These are phyloP conservation scores for Lecanoromycetidae sp. DNA, from an alignment of 2,329 filamentous ascomycete genomes.

Conservation along the genomic window DNA sequence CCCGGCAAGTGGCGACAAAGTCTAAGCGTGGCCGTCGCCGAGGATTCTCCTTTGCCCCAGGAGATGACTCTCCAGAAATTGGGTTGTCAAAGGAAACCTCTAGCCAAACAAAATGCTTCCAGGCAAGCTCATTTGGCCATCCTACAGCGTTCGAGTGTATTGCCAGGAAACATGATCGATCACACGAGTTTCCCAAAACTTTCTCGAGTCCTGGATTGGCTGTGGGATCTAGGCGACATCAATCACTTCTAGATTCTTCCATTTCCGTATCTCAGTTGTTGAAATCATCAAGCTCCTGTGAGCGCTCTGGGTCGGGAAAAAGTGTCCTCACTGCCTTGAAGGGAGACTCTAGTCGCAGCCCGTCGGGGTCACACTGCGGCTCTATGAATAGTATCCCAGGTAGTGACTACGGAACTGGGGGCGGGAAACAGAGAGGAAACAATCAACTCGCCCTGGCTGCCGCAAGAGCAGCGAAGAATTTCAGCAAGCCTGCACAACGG, in stretches of 20 bases:
- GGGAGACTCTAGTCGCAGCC: neutral
- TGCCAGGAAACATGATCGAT: neutral
- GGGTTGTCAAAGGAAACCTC: neutral
- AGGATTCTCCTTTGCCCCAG: conserved; percentile 3
- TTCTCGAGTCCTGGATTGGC: too few relatives aligned
- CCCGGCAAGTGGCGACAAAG: neutral
- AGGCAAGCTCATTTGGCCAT: neutral
- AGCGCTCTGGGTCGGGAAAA: neutral
- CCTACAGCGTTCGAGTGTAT: too few relatives aligned
- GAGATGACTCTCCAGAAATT: neutral
- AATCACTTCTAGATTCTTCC: neutral
- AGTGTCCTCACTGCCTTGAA: neutral
- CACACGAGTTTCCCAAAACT: too few relatives aligned
- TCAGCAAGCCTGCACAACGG: neutral
- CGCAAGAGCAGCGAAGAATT: neutral
- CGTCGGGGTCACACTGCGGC: neutral
- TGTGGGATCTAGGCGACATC: neutral
- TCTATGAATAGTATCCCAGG: neutral
- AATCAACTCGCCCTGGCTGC: neutral
- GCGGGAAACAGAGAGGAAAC: neutral
- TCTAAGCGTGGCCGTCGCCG: neutral
- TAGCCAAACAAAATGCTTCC: neutral
- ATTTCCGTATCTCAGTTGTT: neutral
- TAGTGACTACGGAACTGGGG: neutral
- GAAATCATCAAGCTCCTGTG: neutral